Percentiles rank a stretch among this genome's conserved stretches.
Conservation (phyloP, 1,284 basidiomycete species). For the Papiliotrema fonsecae region DNA sequence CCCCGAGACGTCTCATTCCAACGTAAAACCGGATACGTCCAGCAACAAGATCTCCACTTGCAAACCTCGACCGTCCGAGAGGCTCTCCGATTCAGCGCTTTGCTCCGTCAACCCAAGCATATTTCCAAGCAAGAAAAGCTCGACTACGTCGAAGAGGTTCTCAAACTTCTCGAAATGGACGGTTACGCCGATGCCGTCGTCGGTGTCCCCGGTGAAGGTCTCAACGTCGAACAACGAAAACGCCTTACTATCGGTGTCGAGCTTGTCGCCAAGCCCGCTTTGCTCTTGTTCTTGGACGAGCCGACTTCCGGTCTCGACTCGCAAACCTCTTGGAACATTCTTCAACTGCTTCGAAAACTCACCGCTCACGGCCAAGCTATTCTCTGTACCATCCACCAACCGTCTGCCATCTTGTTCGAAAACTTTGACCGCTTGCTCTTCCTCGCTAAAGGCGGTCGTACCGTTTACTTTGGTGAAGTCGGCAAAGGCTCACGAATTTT, state of each 20-base stretch:
- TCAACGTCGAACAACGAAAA: slow-evolving; percentile 68
- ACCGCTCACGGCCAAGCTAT: slow-evolving; percentile 77
- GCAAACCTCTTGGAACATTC: slow-evolving; percentile 81
- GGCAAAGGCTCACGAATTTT: slow-evolving; percentile 52
- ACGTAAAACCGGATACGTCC: slow-evolving; percentile 60
- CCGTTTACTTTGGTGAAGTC: slow-evolving; percentile 56
- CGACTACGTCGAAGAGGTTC: slow-evolving; percentile 71
- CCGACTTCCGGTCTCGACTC: slow-evolving; percentile 73
- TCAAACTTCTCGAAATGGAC: slow-evolving; percentile 73
- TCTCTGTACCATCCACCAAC: slow-evolving; percentile 61
- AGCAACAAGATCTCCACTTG: slow-evolving; percentile 76
- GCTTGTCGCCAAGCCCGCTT: slow-evolving; percentile 56
- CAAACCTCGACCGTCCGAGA: slow-evolving; percentile 70
- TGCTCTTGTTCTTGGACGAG: slow-evolving; percentile 78
- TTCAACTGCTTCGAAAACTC: slow-evolving; percentile 72
- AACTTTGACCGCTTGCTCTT: slow-evolving; percentile 60
- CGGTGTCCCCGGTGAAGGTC: slow-evolving; percentile 59
- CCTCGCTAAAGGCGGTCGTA: slow-evolving; percentile 51
- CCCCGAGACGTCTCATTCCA: slow-evolving; percentile 65
- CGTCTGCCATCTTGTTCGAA: slow-evolving; percentile 55
- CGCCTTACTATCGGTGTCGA: slow-evolving; percentile 78
- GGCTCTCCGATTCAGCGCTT: slow-evolving; percentile 74
- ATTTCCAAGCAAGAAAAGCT: slow-evolving; percentile 69
- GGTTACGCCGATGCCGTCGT: slow-evolving; percentile 68
- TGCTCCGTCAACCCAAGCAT: slow-evolving; percentile 67